Evolutionary conservation across 2,329 filamentous ascomycete genomes (phyloP), one percentile per base, ranked within the genome.

Genomic region (Chrysoporthe deuterocubensis): DNA sequence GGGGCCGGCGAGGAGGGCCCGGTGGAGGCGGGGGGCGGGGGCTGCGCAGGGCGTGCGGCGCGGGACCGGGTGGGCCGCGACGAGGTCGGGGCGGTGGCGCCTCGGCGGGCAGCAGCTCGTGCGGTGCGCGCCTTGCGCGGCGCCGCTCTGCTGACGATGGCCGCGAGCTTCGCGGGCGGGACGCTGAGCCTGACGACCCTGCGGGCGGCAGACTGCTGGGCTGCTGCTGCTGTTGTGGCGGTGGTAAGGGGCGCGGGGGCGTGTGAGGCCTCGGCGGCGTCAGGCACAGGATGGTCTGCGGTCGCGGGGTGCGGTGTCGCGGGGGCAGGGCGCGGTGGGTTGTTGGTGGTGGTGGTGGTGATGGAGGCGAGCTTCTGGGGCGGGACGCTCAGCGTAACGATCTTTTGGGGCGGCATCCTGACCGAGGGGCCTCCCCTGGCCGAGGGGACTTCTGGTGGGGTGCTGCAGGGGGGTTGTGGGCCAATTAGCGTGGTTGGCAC

Each of bases 151-250:
- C 26, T 40, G 46, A 52, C 8, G 37, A 52, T 32, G 11, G 9
- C 18, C 18, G 42, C 18, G 37, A 54, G 60, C 44, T 62, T 52
- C 34, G 40, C 34, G 32, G 60, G 60, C 7, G 46, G 9, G 13
- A 62, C 60, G 16, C 40, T 54, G 46, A 62, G 34, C 7, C 16
- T 54, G 34, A 62, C 16, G n/a, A 62, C 50, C 46, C 26, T 54
- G 9, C 26, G 21, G 13, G 11, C 21, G n/a, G 13, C 13, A 2
- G 54, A 14, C 54, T 26, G 26, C 26, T 26, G 26, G 26, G 26
- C 26, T 26, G 26, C 26, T 26, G 26, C 26, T 26, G 26, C 26
- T 26, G 26, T 26, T 26, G 26, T 26, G 26, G 26, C 2, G 26
- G 18, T 2, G 7, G 34, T 1, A 13, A 40, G 32, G 32, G 11